phyloP scores from a whole-genome alignment of 179 eudicot genomes.

The Corrigiola litoralis region DNA sequence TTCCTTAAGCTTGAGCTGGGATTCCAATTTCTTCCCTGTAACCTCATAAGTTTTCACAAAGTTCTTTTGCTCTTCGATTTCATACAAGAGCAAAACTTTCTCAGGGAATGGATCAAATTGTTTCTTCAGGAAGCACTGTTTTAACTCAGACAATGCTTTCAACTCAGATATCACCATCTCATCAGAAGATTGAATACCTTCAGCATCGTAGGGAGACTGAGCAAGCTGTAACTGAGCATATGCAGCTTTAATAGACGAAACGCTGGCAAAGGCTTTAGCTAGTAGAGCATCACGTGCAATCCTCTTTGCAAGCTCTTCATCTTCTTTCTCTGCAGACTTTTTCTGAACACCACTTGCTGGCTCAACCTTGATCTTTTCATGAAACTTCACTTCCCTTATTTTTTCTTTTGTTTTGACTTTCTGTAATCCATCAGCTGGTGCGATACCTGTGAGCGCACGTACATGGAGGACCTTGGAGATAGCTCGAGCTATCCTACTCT shows the following conservation, averaged over 20 bases:
- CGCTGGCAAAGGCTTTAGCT: slow-evolving; percentile 40
- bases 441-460: slow-evolving; percentile 44
- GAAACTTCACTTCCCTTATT: slow-evolving; percentile 28
- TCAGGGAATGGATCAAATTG: slow-evolving; percentile 42
- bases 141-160: slow-evolving; percentile 34
- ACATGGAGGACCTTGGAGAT: slow-evolving; percentile 67
- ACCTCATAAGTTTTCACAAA: slow-evolving; percentile 41
- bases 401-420: slow-evolving; percentile 38
- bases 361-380: slow-evolving; percentile 32
- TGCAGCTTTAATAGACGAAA: slow-evolving; percentile 47
- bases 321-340: slow-evolving; percentile 22
- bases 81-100: slow-evolving; percentile 27
- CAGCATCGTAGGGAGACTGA: slow-evolving; percentile 43
- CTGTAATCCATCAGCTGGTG: slow-evolving; percentile 45
- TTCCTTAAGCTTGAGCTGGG: slow-evolving; percentile 32
- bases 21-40: slow-evolving; percentile 37
- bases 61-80: slow-evolving; percentile 40
- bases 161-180: slow-evolving; percentile 36
- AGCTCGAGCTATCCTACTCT: slow-evolving; percentile 60
- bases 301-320: slow-evolving; percentile 24
- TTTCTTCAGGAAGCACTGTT: slow-evolving; percentile 39
- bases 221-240: slow-evolving; percentile 48
- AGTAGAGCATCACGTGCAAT: slow-evolving; percentile 37
- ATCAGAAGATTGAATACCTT: slow-evolving; percentile 39
- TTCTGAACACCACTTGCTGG: slow-evolving; percentile 21